Conservation (phyloP, 2,329 filamentous ascomycete species). For the Apiospora sp. region DNA sequence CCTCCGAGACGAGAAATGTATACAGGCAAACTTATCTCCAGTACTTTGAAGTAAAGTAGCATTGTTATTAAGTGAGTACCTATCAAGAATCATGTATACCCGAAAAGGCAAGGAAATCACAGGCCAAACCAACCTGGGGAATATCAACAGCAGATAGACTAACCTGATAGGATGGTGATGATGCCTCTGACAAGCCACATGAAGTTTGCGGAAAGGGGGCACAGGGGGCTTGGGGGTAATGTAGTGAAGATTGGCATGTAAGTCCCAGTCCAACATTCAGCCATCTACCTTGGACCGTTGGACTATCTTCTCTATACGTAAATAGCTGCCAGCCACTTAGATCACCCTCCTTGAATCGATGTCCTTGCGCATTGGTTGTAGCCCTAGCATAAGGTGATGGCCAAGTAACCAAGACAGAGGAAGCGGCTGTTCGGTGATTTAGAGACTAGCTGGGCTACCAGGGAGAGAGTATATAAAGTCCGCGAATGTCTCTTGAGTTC, state of each 20-base stretch:
- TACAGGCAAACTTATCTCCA: not conserved
- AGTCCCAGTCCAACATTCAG: not conserved
- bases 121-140: not conserved
- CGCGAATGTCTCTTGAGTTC: not conserved
- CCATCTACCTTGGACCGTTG: not conserved
- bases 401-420: not conserved
- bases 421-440: not conserved
- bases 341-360: not conserved
- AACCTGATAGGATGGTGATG: not conserved
- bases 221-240: not conserved
- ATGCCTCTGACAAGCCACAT: not conserved
- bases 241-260: not conserved
- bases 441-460: too few species aligned
- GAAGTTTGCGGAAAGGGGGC: not conserved
- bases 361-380: not conserved
- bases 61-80: not conserved
- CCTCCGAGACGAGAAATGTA: not conserved
- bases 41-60: not conserved
- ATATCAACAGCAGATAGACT: not conserved
- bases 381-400: not conserved
- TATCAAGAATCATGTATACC: not conserved
- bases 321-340: not conserved
- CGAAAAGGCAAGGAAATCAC: not conserved
- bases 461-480: not conserved
- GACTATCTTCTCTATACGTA: not conserved